A percentile compares a stretch with the other conserved stretches of the same genome.
Conservation (phyloP, 2,329 filamentous ascomycete genomes). For the Macrophomina phaseolina region DNA sequence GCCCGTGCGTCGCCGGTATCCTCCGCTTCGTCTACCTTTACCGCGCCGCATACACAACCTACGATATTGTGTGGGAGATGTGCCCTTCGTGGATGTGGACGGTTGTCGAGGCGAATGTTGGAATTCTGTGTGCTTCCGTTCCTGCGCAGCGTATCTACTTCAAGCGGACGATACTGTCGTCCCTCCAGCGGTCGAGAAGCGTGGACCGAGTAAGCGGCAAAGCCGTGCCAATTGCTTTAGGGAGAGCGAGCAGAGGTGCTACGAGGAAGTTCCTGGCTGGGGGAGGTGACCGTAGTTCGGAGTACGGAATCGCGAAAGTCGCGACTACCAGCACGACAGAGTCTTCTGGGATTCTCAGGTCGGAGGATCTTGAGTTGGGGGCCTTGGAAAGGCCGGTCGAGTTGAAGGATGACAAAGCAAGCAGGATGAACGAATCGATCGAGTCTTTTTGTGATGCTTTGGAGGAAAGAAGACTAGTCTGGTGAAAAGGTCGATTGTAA, state of each 20-base stretch:
- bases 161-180: neutral
- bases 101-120: constrained; percentile 48
- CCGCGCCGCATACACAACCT: constrained; percentile 40
- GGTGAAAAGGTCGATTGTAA: neutral
- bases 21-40: constrained; percentile 47
- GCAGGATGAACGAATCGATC: neutral
- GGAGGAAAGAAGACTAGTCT: neutral
- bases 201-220: neutral
- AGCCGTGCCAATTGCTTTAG: neutral
- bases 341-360: neutral
- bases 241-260: neutral
- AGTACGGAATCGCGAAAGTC: neutral
- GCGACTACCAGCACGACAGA: too few species aligned
- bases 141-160: constrained; percentile 51
- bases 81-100: constrained; percentile 50
- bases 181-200: neutral
- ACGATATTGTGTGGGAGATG: constrained; percentile 49
- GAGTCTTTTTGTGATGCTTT: neutral
- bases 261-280: neutral
- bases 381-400: neutral
- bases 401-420: neutral
- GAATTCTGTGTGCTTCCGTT: constrained; percentile 50
- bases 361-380: neutral
- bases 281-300: neutral
- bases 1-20: constrained; percentile 43